Conservation (phyloP, 306 rosid species). For the Ormosia semicastrata region DNA sequence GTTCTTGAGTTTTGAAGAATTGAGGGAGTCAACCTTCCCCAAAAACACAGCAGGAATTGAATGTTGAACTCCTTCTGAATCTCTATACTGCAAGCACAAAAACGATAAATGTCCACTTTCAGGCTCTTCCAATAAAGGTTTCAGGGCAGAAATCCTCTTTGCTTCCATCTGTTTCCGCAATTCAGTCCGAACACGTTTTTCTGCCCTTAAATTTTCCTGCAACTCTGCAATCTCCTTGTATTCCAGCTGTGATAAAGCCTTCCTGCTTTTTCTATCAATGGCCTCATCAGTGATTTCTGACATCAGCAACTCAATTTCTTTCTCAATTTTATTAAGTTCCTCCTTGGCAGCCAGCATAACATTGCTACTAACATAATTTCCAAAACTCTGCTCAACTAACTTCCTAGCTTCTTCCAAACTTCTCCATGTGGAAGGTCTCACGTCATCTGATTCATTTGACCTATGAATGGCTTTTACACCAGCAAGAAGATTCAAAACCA, state of each 20-base stretch:
- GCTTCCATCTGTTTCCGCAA: slow-evolving; percentile 72
- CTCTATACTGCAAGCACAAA: slow-evolving; percentile 83
- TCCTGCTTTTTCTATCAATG: slow-evolving; percentile 76
- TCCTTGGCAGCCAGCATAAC: slow-evolving; percentile 97
- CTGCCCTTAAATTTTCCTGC: slow-evolving; percentile 78
- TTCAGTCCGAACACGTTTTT: slow-evolving; percentile 66
- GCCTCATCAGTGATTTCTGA: slow-evolving; percentile 79
- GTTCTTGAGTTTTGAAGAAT: slow-evolving; percentile 57
- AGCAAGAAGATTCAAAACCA: slow-evolving; percentile 93
- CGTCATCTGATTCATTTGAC: slow-evolving; percentile 56
- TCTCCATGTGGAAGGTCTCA: slow-evolving; percentile 50
- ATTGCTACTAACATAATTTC: slow-evolving; percentile 92
- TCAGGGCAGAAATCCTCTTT: slow-evolving; percentile 64
- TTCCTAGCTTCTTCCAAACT: slow-evolving; percentile 97
- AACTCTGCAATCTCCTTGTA: slow-evolving; percentile 81
- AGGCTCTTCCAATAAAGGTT: slow-evolving; percentile 61
- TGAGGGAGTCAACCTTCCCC: slow-evolving; percentile 67
- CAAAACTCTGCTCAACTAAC: slow-evolving; percentile 96
- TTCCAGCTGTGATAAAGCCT: slow-evolving; percentile 56
- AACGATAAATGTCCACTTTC: slow-evolving; percentile 73
- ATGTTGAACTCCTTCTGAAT: slow-evolving; percentile 85
- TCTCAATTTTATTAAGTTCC: slow-evolving; percentile 66
- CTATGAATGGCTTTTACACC: slow-evolving; percentile 78
- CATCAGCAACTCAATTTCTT: slow-evolving; percentile 67
- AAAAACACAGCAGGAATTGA: slow-evolving; percentile 78